Evolutionary conservation across 1,284 basidiomycete species (phyloP).

Genomic region (Boletus mariae): DNA sequence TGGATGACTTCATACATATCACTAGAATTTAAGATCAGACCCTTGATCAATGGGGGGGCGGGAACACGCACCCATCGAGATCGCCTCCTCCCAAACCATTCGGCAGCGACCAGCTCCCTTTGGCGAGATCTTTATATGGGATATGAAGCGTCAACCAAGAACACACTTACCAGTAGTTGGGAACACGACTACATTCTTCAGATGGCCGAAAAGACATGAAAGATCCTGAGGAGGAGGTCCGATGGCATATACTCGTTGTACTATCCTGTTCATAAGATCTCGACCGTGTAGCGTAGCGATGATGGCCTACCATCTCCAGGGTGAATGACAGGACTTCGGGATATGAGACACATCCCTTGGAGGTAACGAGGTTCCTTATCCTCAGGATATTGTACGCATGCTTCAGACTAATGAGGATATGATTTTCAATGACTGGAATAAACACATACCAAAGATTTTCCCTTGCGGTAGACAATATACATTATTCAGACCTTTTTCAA

Average conservation of each 20-base stretch:
- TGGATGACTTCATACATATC: conserved; percentile 54
- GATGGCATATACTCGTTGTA: conserved; percentile 68
- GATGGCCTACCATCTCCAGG: conserved; percentile 59
- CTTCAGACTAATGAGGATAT: conserved; percentile 39
- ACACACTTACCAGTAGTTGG: conserved; percentile 55
- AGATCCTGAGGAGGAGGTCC: conserved; percentile 60
- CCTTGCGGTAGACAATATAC: conserved; percentile 51
- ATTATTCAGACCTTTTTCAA: conserved; percentile 43
- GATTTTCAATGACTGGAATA: neutral
- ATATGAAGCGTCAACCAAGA: neutral
- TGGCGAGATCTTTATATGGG: neutral
- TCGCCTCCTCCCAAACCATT: conserved; percentile 72
- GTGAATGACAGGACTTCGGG: conserved; percentile 65
- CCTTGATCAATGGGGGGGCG: neutral
- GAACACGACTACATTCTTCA: conserved; percentile 73
- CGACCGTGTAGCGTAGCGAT: neutral
- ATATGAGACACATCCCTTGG: conserved; percentile 56
- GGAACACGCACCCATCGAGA: conserved; percentile 59
- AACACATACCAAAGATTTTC: conserved; percentile 58
- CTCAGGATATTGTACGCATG: conserved; percentile 50
- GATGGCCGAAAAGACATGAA: conserved; percentile 55
- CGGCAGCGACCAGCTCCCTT: conserved; percentile 61
- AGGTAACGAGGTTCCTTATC: conserved; percentile 49
- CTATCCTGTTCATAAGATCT: conserved; percentile 32
- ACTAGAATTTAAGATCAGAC: conserved; percentile 28